Base-by-base conservation (phyloP, 768 basidiomycete genomes). In the Symmetrospora coprosmae region DNA sequence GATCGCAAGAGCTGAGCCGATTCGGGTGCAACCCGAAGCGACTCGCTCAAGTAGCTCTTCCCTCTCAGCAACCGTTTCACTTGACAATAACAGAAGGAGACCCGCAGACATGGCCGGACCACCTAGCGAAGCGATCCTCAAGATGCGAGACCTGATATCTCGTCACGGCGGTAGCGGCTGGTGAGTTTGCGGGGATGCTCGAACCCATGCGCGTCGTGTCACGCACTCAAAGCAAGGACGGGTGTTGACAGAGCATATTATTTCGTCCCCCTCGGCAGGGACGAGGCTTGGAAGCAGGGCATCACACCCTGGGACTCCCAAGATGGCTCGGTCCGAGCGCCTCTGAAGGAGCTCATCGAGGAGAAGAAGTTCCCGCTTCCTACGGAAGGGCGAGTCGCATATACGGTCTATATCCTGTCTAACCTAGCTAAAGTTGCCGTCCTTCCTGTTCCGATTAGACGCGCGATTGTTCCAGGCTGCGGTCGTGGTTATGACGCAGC, bases 231-330 rank as follows among this genome's bases (percentile, higher is more conserved):
- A 45, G 7, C n/a, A n/a, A n/a, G n/a, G n/a, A n/a, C n/a, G n/a
- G n/a, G n/a, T n/a, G n/a, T n/a, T n/a, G n/a, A n/a, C n/a, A n/a
- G n/a, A n/a, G n/a, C 31, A 30, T 14, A 56, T 45, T 1, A 5
- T 4, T 23, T 5, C 16, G 8, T 27, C 21, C 30, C 37, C 4
- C 25, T 38, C 45, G 60, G 46, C 6, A 66, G 66, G 66, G 66
- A 67, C 2, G 39, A 49, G 14, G 63, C 63, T 0, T 67, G 81
- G 80, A 72, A 78, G 66, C 65, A 70, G 0, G 72, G 74, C 0
- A 55, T 79, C 1, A 83, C 81, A 0, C 83, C 84, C 0, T 85
- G 84, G 83, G 83, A 84, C 34, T 49, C 64, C 67, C 68, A 5
- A 1, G 64, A 61, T 16, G 66, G 55, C 55, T 45, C 27, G 30